A percentile compares a stretch with the other conserved stretches of the same genome.
phyloP scores from a whole-genome alignment of 129 eudicot species.

The Tanacetum coccineum region DNA sequence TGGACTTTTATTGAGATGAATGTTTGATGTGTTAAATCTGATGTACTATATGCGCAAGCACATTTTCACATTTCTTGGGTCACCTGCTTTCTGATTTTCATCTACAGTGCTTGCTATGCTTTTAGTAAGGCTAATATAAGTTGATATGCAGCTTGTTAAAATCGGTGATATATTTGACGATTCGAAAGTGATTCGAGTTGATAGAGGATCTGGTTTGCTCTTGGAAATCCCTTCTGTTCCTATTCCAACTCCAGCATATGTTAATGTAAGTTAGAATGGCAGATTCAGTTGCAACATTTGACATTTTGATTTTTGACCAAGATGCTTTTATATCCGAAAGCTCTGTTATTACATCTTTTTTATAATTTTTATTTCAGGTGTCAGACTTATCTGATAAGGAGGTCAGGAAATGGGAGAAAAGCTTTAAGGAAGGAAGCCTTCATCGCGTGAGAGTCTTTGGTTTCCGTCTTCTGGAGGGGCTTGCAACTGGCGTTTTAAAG shows the following conservation, averaged over 20 bases:
- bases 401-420: constrained; percentile 63
- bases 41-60: background rate
- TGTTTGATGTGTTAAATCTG: constrained; percentile 14
- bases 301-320: constrained; percentile 1
- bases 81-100: background rate
- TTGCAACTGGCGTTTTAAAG: constrained; percentile 86
- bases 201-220: constrained; percentile 74
- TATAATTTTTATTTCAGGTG: constrained; percentile 38
- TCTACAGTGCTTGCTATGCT: background rate
- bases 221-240: constrained; percentile 75
- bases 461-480: constrained; percentile 82
- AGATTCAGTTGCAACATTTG: background rate
- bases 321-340: background rate
- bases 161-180: constrained; percentile 79
- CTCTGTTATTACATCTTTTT: constrained; percentile 4
- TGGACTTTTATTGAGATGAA: background rate
- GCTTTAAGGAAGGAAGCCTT: constrained; percentile 73
- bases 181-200: constrained; percentile 77
- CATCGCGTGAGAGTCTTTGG: constrained; percentile 89
- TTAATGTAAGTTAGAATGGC: constrained; percentile 51
- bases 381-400: constrained; percentile 85
- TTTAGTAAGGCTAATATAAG: constrained; percentile 15
- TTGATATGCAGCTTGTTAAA: constrained; percentile 61
- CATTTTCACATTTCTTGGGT: too few species aligned
- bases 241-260: constrained; percentile 83